Conservation (phyloP, 2,329 filamentous ascomycete genomes). For the Scedosporium aurantiacum region DNA sequence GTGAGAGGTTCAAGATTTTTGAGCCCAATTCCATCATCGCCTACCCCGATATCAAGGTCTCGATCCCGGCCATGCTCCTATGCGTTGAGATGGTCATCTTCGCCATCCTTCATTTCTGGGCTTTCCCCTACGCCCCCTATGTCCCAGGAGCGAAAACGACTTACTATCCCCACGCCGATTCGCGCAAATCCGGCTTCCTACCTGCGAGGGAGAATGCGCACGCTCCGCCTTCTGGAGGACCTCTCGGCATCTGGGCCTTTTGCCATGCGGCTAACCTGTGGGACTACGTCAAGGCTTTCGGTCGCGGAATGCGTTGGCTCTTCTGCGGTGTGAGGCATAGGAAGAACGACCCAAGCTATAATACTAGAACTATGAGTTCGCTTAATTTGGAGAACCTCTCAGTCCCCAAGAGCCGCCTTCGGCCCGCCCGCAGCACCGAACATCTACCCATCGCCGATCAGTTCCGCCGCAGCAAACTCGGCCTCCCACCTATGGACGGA, state of each 20-base stretch:
- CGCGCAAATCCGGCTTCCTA: slow-evolving; percentile 26
- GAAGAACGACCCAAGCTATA: slow-evolving; percentile 40
- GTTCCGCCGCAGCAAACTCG: slow-evolving; percentile 24
- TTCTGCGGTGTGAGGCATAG: slow-evolving; percentile 60
- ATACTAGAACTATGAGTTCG: slow-evolving; percentile 19
- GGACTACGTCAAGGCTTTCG: slow-evolving; percentile 73
- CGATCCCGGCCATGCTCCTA: slow-evolving; percentile 65
- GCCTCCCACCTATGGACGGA: slow-evolving; percentile 13
- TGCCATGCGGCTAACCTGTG: slow-evolving; percentile 66
- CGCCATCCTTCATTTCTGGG: slow-evolving; percentile 66
- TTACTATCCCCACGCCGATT: slow-evolving; percentile 36
- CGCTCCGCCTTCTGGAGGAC: slow-evolving; percentile 49
- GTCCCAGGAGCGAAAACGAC: slow-evolving; percentile 28
- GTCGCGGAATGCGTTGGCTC: slow-evolving; percentile 69
- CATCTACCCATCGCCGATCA: slow-evolving; percentile 27
- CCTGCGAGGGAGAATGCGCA: slow-evolving; percentile 31
- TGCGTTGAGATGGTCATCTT: slow-evolving; percentile 82
- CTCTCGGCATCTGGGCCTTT: slow-evolving; percentile 53
- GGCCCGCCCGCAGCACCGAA: slow-evolving; percentile 23
- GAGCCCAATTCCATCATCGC: slow-evolving; percentile 48
- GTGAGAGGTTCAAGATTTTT: slow-evolving; percentile 48
- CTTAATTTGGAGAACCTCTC: slow-evolving; percentile 27
- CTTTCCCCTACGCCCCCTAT: slow-evolving; percentile 71
- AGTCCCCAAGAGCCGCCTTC: slow-evolving; percentile 12
- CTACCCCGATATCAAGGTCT: slow-evolving; percentile 66